Evolutionary conservation across 2,329 filamentous ascomycete genomes (phyloP), one percentile per base, ranked within the genome.

Genomic region (Fusarium scirpi): DNA sequence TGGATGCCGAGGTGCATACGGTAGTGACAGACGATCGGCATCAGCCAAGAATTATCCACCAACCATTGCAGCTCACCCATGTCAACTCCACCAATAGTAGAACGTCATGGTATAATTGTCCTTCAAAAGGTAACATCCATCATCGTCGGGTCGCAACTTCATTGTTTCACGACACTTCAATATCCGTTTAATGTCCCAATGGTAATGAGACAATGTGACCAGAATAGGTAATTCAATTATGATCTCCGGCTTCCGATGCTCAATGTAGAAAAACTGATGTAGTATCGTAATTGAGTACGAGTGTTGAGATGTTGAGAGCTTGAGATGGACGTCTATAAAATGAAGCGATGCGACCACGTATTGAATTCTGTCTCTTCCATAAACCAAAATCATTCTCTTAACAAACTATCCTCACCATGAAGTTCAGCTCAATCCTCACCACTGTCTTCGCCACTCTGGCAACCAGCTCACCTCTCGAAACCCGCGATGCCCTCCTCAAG

Each of bases 381-480:
- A 15, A 6, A 18, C 16, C 4, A 25, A n/a, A n/a, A n/a, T n/a
- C n/a, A n/a, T n/a, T n/a, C n/a, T n/a, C n/a, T n/a, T n/a, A n/a
- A n/a, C n/a, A n/a, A n/a, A n/a, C n/a, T n/a, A n/a, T n/a, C n/a
- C n/a, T n/a, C n/a, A n/a, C n/a, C 30, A 73, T 73, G 71, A 72
- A 74, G 55, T 47, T 73, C 18, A 34, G 38, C 44, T 25, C 71
- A 13, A 40, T 67, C 30, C 12, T 73, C 11, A 44, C 55, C 1
- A 57, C 57, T 12, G 6, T 74, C 7, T 41, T 74, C 32, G 72
- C 62, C 22, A 73, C 63, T 4, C 24, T 73, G 22, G 72, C 52
- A 43, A 34, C 62, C 3, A 57, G 45, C 4, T 73, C 72, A 3
- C 72, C 72, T 0, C 46, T 70, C 7, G 68, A 73, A 38, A 58